These are phyloP conservation scores for Plenodomus lindquistii DNA, from an alignment of 2,329 filamentous ascomycete species.

Conservation along the genomic window DNA sequence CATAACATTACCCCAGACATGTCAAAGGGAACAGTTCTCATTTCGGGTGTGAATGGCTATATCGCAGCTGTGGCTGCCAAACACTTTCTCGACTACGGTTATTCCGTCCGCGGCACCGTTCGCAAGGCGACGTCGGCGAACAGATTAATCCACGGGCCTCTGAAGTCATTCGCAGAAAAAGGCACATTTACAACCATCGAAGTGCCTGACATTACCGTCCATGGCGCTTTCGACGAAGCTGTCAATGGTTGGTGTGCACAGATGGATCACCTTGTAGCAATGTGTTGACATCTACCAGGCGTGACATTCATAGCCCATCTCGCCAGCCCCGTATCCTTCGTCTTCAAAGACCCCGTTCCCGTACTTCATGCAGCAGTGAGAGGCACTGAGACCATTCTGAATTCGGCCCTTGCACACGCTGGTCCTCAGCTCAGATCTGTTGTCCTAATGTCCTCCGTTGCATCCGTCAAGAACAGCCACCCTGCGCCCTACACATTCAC, in stretches of 20 bases:
- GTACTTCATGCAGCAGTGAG: conserved; percentile 24
- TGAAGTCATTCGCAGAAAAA: conserved; percentile 22
- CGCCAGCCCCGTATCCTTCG: conserved; percentile 23
- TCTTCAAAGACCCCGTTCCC: conserved; percentile 23
- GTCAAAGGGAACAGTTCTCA: conserved; percentile 30
- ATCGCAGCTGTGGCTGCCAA: conserved; percentile 32
- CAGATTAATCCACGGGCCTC: conserved; percentile 15
- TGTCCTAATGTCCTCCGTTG: conserved; percentile 29
- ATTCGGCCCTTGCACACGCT: conserved; percentile 19
- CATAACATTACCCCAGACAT: too few relatives aligned
- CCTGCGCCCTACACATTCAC: conserved; percentile 21
- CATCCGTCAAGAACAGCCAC: conserved; percentile 7
- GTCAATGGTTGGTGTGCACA: conserved; percentile 24
- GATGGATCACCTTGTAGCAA: not conserved
- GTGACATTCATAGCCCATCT: conserved; percentile 28
- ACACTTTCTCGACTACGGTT: conserved; percentile 29
- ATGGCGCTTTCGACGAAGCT: conserved; percentile 32
- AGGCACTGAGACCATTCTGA: conserved; percentile 25
- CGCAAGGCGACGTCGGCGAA: conserved; percentile 23
- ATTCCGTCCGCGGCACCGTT: conserved; percentile 38
- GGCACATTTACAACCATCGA: conserved; percentile 25
- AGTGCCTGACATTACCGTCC: conserved; percentile 32
- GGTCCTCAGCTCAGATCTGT: conserved; percentile 33
- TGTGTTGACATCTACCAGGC: conserved; percentile 3
- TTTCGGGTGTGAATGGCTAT: conserved; percentile 29